Evolutionary conservation across 495 filamentous ascomycete species (phyloP), one percentile per base, ranked within the genome.

Genomic region (Tetracladium marchalianum): DNA sequence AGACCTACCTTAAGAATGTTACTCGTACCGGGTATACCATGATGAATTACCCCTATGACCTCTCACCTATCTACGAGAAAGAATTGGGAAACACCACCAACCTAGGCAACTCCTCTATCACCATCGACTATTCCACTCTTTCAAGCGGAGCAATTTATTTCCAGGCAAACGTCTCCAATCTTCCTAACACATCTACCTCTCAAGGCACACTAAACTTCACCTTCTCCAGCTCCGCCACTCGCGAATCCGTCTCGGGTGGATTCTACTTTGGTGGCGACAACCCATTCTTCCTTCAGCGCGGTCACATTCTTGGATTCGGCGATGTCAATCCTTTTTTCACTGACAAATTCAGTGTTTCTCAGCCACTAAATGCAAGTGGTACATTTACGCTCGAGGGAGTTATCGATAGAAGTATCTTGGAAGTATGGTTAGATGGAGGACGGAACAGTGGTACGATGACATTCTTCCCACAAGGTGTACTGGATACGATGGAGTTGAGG

Each of bases 361-460:
- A 62, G 11, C 54, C 66, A 6, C 62, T 65, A 12, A 50, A 64
- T 37, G 39, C 55, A 1, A 35, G 47, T 27, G 61, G 61, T 15
- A 54, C 43, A 1, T 67, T 64, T 42, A 43, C 49, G 5, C 44
- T 73, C 18, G 54, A 60, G 19, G 72, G 62, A 0, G 62, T 77
- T 1, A 62, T 76, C 13, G 73, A 77, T 42, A 56, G 71, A 8
- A 65, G 60, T n/a, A 66, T 76, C 39, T 57, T 73, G 11, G 72
- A 77, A 50, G 65, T 73, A 4, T 76, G 73, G 49, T 37, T 75
- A 7, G 64, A 68, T 41, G 57, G 59, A 11, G 73, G 72, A 8
- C 52, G 63, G 39, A 61, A 64, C 44, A 61, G 51, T 41, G 70
- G 58, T 4, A 75, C 69, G 18, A 62, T 62, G 41, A 61, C 57